phyloP scores from a whole-genome alignment of 805 yeast genomes.

The Blastobotrys muscicola region DNA sequence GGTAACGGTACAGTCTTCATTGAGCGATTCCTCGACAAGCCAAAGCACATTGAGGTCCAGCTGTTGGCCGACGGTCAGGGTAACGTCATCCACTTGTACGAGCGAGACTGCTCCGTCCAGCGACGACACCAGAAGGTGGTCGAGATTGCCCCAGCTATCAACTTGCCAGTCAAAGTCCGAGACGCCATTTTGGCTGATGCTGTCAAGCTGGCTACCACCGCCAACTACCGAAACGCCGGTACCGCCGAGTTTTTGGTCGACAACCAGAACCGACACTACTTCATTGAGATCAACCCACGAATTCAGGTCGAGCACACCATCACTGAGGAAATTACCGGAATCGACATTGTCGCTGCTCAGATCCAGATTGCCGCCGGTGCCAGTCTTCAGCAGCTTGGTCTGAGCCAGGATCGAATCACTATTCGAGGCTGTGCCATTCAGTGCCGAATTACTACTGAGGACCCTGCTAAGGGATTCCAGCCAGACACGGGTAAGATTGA shows the following conservation, averaged over 20 bases:
- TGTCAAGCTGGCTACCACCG: conserved; percentile 78
- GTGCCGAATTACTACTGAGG: conserved; percentile 98
- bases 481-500: conserved; percentile 98
- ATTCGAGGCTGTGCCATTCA: conserved; percentile 97
- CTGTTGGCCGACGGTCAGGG: conserved; percentile 89
- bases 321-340: conserved; percentile 97
- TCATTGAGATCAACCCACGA: conserved; percentile 97
- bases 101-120: conserved; percentile 99
- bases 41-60: conserved; percentile 97
- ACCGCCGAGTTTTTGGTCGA: conserved; percentile 97
- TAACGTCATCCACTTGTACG: conserved; percentile 89
- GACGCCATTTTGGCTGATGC: conserved; percentile 93
- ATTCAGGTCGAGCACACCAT: conserved; percentile 97
- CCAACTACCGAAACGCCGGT: conserved; percentile 94
- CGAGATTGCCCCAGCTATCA: conserved; percentile 96
- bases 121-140: conserved; percentile 99
- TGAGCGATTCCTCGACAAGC: conserved; percentile 88
- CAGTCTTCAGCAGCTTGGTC: conserved; percentile 78
- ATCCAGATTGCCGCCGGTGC: conserved; percentile 99
- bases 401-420: conserved; percentile 88
- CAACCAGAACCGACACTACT: conserved; percentile 86
- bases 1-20: conserved; percentile 98
- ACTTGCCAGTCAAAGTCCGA: conserved; percentile 71
- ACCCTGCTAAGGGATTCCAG: conserved; percentile 91
- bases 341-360: conserved; percentile 96